Percentiles rank a stretch among this genome's conserved stretches.
These are phyloP conservation scores for Entomortierella beljakovae DNA, from an alignment of 192 early-diverging fungal genomes.

Conservation along the genomic window DNA sequence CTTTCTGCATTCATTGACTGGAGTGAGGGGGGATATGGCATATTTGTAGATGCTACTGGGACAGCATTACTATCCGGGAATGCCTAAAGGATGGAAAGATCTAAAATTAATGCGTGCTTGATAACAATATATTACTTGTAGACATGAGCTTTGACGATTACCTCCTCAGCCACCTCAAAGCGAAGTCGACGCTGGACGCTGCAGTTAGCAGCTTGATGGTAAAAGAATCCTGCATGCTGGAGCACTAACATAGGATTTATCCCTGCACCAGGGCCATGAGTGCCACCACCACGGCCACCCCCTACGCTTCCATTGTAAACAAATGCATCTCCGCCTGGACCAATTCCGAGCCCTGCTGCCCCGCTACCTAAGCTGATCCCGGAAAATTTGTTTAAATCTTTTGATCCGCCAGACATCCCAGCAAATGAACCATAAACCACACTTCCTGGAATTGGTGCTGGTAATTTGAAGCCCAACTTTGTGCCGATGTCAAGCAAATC, in stretches of 20 bases:
- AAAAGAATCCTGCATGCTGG: constrained; percentile 91
- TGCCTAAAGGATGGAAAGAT: constrained; percentile 7
- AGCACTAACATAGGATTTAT: constrained; percentile 75
- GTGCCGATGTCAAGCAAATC: constrained; percentile 80
- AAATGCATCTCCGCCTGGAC: constrained; percentile 30
- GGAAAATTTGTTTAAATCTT: constrained; percentile 48
- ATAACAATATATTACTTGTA: no score
- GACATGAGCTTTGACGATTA: background rate
- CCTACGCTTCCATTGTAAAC: constrained; percentile 39
- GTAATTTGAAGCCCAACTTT: constrained; percentile 75
- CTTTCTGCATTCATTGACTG: constrained; percentile 60
- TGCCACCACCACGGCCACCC: constrained; percentile 47
- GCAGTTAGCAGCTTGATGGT: constrained; percentile 79
- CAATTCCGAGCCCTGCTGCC: constrained; percentile 47
- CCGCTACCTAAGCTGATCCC: constrained; percentile 46
- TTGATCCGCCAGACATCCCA: constrained; percentile 28
- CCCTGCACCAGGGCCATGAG: constrained; percentile 35
- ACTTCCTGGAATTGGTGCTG: constrained; percentile 64
- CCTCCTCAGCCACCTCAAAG: constrained; percentile 63
- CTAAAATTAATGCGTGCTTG: no score
- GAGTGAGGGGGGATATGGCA: constrained; percentile 53
- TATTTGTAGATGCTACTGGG: constrained; percentile 19
- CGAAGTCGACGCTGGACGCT: constrained; percentile 75
- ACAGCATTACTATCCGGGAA: constrained; percentile 27
- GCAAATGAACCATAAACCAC: constrained; percentile 57